phyloP scores from a whole-genome alignment of 108 stramenopile genomes.

The Cylindrotheca fusiformis region DNA sequence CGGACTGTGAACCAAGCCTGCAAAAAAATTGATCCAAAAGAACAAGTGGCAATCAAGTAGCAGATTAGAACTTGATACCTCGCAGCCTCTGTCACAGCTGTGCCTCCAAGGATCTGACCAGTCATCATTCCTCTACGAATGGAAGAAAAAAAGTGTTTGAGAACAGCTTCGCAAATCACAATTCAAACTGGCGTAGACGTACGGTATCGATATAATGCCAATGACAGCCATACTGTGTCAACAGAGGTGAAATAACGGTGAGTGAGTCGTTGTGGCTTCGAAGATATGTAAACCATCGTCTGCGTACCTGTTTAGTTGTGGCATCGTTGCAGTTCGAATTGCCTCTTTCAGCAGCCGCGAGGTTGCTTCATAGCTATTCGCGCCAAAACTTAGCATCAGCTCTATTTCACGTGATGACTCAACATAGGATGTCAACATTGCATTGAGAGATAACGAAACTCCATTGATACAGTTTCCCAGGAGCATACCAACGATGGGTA shows the following conservation, averaged over 20 bases:
- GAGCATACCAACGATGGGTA: constrained; percentile 88
- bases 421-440: constrained; percentile 45
- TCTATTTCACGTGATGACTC: constrained; percentile 56
- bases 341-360: constrained; percentile 36
- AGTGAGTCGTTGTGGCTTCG: too few relatives aligned
- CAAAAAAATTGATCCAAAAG: constrained; percentile 34
- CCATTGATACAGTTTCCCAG: constrained; percentile 85
- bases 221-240: constrained; percentile 59
- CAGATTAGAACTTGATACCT: constrained; percentile 87
- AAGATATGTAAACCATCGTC: too few relatives aligned
- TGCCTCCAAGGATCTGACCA: constrained; percentile 88
- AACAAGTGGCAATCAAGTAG: constrained; percentile 65
- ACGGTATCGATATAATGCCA: constrained; percentile 51
- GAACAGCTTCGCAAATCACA: neutral
- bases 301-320: constrained; percentile 52
- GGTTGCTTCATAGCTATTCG: constrained; percentile 36
- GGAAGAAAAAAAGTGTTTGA: neutral
- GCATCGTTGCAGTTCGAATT: constrained; percentile 49
- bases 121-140: constrained; percentile 86
- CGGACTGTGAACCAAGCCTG: constrained; percentile 43
- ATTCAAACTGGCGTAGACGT: neutral
- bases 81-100: constrained; percentile 76
- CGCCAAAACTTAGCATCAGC: constrained; percentile 51
- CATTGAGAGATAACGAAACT: constrained; percentile 57
- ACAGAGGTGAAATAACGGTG: too few relatives aligned